Conservation (phyloP, 2,329 filamentous ascomycete genomes). For the Aspergillus fijiensis region DNA sequence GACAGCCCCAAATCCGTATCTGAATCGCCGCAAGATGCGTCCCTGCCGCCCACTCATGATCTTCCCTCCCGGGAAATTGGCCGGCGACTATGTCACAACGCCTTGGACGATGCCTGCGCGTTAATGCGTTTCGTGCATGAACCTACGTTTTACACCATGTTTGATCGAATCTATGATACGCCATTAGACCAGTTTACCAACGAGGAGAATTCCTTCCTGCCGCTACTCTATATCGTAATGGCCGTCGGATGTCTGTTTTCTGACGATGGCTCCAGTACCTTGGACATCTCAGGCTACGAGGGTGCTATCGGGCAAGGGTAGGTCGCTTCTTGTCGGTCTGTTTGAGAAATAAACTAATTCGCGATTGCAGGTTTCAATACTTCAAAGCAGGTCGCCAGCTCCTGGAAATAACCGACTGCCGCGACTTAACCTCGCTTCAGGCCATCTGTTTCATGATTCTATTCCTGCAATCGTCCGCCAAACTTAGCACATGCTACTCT, state of each 20-base stretch:
- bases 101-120: slow-evolving; percentile 62
- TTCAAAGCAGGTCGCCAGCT: slow-evolving; percentile 67
- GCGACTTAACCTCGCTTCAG: slow-evolving; percentile 72
- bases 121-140: slow-evolving; percentile 74
- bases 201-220: slow-evolving; percentile 68
- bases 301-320: slow-evolving; percentile 58
- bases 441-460: slow-evolving; percentile 76
- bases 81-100: slow-evolving; percentile 57
- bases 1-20: slow-evolving; percentile 68
- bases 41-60: slow-evolving; percentile 58
- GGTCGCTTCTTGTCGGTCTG: slow-evolving; percentile 16
- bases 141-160: slow-evolving; percentile 73
- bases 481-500: slow-evolving; percentile 75
- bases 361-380: slow-evolving; percentile 63
- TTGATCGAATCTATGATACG: slow-evolving; percentile 75
- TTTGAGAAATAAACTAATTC: background rate
- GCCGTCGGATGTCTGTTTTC: slow-evolving; percentile 73
- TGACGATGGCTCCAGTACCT: slow-evolving; percentile 53
- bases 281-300: slow-evolving; percentile 49
- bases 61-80: slow-evolving; percentile 66
- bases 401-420: slow-evolving; percentile 62
- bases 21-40: slow-evolving; percentile 62
- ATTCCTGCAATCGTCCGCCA: slow-evolving; percentile 76
- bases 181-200: slow-evolving; percentile 62
- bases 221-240: slow-evolving; percentile 68